Percentiles rank a stretch among this genome's conserved stretches.
Evolutionary conservation across 2,329 filamentous ascomycete genomes (phyloP).

Genomic region (Cordyceps tenuipes): DNA sequence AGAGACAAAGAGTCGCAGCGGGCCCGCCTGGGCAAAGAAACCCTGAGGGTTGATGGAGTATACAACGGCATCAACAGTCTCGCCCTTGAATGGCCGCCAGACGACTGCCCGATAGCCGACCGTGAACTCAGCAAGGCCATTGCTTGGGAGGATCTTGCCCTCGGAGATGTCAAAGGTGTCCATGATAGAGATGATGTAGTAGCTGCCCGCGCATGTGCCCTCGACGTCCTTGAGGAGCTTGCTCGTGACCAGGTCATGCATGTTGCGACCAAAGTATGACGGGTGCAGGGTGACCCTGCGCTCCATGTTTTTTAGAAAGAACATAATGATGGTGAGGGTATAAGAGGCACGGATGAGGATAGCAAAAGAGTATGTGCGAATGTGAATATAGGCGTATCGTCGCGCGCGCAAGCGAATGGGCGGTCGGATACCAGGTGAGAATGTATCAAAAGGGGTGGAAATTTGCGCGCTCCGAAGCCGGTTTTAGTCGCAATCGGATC

Average conservation of each 20-base stretch:
- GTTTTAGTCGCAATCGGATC: not conserved
- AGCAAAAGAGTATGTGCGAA: slow-evolving; percentile 5
- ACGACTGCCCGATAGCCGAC: slow-evolving; percentile 93
- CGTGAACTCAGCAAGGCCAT: slow-evolving; percentile 86
- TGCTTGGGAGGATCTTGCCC: slow-evolving; percentile 84
- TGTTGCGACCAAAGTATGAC: slow-evolving; percentile 91
- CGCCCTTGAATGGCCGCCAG: slow-evolving; percentile 95
- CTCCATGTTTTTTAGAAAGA: slow-evolving; percentile 96
- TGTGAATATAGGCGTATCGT: not conserved
- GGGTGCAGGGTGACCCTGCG: slow-evolving; percentile 91
- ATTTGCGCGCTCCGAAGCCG: not conserved
- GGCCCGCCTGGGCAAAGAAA: slow-evolving; percentile 80
- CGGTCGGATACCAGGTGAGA: not conserved
- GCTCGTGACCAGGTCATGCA: slow-evolving; percentile 82
- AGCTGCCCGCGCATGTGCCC: slow-evolving; percentile 88
- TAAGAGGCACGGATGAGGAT: not conserved
- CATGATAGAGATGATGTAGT: slow-evolving; percentile 97
- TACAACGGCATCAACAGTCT: slow-evolving; percentile 95
- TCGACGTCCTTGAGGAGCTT: slow-evolving; percentile 90
- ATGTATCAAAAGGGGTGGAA: slow-evolving; percentile 2
- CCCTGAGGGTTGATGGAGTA: slow-evolving; percentile 84
- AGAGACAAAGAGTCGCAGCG: slow-evolving; percentile 70
- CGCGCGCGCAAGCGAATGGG: not conserved
- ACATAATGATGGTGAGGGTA: slow-evolving; percentile 53
- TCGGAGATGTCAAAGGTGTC: slow-evolving; percentile 93